Base-by-base conservation (phyloP, 208 protist species). In the Crithidia bombi region DNA sequence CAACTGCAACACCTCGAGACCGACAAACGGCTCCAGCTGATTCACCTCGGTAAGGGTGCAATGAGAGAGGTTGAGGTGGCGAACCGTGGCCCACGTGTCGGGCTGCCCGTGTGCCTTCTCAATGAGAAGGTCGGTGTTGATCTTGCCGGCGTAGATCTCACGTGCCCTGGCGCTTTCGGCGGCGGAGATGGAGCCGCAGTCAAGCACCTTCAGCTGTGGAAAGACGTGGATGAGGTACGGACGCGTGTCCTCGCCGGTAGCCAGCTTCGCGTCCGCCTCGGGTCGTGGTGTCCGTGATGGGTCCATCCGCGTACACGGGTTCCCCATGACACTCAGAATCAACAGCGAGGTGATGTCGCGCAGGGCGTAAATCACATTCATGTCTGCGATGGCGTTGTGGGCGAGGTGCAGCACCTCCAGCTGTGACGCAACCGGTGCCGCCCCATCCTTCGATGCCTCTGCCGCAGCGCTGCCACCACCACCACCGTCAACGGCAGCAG, bases 181-280 rank as follows among this genome's bases (percentile, higher is more conserved):
- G 2, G 75, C 73, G 0, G 81, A 73, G 43, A 97, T 91, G 50
- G 88, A 58, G 23, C 86, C 54, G 5, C 89, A 86, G 79, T 96
- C 86, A 5, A 97, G 76, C 63, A 98, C 92, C 82, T 98, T 98
- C 46, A 99, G 81, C 63, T 85, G 87, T 5, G 85, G 86, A 26
- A 99, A 83, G 61, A 94, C 85, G 74, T 94, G 98, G n/a, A 99
- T 75, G 63, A 92, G 39, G 78, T 94, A 98, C 33, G 77, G 64
- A 5, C 96, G 82, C 64, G 90, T 93, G 38, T 92, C 83, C 5
- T 33, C 30, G 57, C 57, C 19, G 51, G 57, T 43, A 41, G 36
- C 36, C 6, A 41, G 12, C 17, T 73, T 51, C 33, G 49, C 15
- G 15, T 38, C 39, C 21, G 21, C 5, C 58, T 30, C 54, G 0